A percentile compares a stretch with the other conserved stretches of the same genome.
These are phyloP conservation scores for Mycena indigotica DNA, from an alignment of 768 basidiomycete species.

Conservation along the genomic window DNA sequence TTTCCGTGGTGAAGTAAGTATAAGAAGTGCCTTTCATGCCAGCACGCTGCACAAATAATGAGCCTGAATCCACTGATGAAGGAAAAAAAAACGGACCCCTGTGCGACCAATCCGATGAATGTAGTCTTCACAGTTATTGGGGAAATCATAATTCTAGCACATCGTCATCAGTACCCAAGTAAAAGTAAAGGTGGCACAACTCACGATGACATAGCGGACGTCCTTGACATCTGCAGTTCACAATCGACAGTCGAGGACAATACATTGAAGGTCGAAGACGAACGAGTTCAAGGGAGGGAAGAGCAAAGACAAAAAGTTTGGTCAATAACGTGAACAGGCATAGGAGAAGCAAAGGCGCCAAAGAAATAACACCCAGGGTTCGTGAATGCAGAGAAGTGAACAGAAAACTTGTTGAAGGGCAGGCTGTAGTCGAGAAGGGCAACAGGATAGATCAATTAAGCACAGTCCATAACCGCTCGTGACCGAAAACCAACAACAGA, in stretches of 20 bases:
- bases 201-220: conserved; percentile 93
- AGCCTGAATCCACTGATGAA: conserved; percentile 19
- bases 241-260: conserved; percentile 15
- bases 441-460: conserved; percentile 34
- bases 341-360: conserved; percentile 41
- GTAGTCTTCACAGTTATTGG: conserved; percentile 97
- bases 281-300: conserved; percentile 28
- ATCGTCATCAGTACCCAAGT: background rate
- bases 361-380: conserved; percentile 42
- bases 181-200: conserved; percentile 33
- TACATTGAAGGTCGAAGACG: conserved; percentile 33
- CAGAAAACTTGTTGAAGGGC: conserved; percentile 55
- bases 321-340: conserved; percentile 48
- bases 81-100: conserved; percentile 55
- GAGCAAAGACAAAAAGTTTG: conserved; percentile 41
- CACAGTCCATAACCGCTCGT: conserved; percentile 55
- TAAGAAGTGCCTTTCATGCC: conserved; percentile 90
- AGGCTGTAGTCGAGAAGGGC: conserved; percentile 45
- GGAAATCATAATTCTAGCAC: conserved; percentile 91
- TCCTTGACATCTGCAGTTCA: conserved; percentile 89
- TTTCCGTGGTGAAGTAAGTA: conserved; percentile 97
- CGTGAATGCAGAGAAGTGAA: conserved; percentile 31
- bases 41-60: conserved; percentile 61
- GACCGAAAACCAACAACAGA: conserved; percentile 46
- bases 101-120: conserved; percentile 99